Evolutionary conservation across 331 rosid species (phyloP), one percentile per base, ranked within the genome.

Genomic region (Cydonia oblonga): DNA sequence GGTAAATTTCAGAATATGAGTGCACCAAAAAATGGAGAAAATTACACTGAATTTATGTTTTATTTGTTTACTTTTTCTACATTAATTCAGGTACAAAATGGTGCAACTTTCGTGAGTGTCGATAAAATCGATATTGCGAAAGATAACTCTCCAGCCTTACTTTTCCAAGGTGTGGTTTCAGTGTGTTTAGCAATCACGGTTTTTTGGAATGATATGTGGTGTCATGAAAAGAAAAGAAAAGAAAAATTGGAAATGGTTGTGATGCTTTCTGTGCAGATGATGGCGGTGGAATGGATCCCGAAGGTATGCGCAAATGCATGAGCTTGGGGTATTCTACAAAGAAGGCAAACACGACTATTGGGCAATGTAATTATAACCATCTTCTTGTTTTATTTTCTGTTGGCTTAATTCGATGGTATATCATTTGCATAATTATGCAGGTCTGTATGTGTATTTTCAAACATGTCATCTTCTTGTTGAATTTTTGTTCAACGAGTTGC

Each of bases 261-360:
- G 20, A 28, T 16, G 40, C 30, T 64, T 63, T 79, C 63, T 69
- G 54, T 82, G 92, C 78, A 93, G 98, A 93, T 81, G 92, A 91
- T 85, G 98, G 98, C 72, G 95, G 92, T 57, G 97, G 98, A 78
- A 91, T 93, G 98, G 83, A 86, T 74, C 97, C 97, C 29, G 84
- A 81, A 58, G 62, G 84, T 59, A 72, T 93, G 64, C 87, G 97
- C 64, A 93, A 91, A 66, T 93, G 98, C 85, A 89, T 93, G 97
- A 93, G 98, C 87, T 81, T 93, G 89, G 98, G 96, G 16, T 93
- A 89, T 78, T 93, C 98, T 16, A 86, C 98, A 57, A 93, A 91
- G 91, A 93, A 93, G 89, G 69, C 96, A 23, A 85, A 91, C 75
- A 85, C 92, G 63, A 93, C 98, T 40, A 93, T 93, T 59, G 98